Evolutionary conservation across 345 rosid species (phyloP).

Genomic region (Corchorus capsularis): DNA sequence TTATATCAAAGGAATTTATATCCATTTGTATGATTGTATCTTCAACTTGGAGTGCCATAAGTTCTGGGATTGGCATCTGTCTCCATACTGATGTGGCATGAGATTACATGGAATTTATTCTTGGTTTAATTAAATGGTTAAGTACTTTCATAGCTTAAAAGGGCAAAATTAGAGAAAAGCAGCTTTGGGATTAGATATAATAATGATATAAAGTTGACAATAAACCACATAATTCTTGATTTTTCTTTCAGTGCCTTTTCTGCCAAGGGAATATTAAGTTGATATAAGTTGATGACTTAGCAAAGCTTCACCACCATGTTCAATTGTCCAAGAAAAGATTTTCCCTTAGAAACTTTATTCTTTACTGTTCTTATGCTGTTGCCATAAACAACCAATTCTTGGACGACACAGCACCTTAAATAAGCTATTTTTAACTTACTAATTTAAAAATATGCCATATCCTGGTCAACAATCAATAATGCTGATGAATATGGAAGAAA

Average conservation of each 20-base stretch:
- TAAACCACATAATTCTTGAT: no score
- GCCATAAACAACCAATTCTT: not conserved
- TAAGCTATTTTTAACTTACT: not conserved
- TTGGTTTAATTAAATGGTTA: not conserved
- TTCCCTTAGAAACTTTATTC: not conserved
- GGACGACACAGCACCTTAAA: not conserved
- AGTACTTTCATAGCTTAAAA: not conserved
- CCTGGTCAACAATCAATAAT: not conserved
- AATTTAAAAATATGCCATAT: not conserved
- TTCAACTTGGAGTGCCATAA: slow-evolving; percentile 11
- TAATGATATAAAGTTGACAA: not conserved
- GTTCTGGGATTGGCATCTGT: slow-evolving; percentile 19
- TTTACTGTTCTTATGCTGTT: not conserved
- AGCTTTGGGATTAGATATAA: not conserved
- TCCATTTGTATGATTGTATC: slow-evolving; percentile 5
- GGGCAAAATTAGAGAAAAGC: not conserved
- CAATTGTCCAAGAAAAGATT: not conserved
- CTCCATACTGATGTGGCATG: slow-evolving; percentile 15
- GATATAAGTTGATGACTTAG: not conserved
- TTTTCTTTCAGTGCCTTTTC: not conserved
- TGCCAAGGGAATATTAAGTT: not conserved
- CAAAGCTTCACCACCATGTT: not conserved
- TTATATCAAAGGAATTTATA: not conserved
- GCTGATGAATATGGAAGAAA: not conserved
- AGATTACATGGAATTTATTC: slow-evolving; percentile 21